Evolutionary conservation across 176 grass and related monocot species (phyloP), one percentile per base, ranked within the genome.

Genomic region (Cenchrus americanus): DNA sequence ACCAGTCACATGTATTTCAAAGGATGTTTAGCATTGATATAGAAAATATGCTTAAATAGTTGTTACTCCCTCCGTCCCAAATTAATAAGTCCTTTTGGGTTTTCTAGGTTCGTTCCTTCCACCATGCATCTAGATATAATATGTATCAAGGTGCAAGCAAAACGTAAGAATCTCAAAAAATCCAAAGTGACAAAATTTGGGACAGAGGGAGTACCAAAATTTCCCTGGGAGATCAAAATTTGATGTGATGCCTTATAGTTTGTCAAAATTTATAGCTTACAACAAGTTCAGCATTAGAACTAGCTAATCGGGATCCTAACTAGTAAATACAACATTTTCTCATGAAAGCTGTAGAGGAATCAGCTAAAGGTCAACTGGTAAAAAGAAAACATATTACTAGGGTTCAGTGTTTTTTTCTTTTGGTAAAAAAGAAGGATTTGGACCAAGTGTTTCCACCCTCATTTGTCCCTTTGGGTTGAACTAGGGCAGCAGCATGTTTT

Each of bases 191-290:
- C 34, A 37, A 4, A 37, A 37, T 37, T 37, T 37, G 34, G 34
- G 34, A 37, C 34, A 37, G 34, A 4, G 34, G 34, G 34, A 37
- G 34, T 37, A 79, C 24, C 40, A 50, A 66, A 50, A 62, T 23
- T 52, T 27, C 5, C 15, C 18, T 61, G 9, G 53, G 42, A 49
- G 75, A 5, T 27, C 41, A 75, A 18, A 43, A 67, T 75, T 54
- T 55, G 21, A 5, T 3, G 23, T 51, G 40, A 6, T 76, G 14
- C 62, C 47, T 34, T 62, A 65, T 40, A 58, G 3, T 65, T 81
- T 76, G 47, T 27, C n/a, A 86, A 6, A 73, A 70, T 59, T 9
- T 47, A 70, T 70, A 58, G 47, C 51, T 72, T 42, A 89, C 6
- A 89, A 78, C 37, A 74, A 24, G 32, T 64, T 53, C 12, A 55